phyloP scores from a whole-genome alignment of 2,329 filamentous ascomycete species.

The Phaeosphaeriaceae sp. region DNA sequence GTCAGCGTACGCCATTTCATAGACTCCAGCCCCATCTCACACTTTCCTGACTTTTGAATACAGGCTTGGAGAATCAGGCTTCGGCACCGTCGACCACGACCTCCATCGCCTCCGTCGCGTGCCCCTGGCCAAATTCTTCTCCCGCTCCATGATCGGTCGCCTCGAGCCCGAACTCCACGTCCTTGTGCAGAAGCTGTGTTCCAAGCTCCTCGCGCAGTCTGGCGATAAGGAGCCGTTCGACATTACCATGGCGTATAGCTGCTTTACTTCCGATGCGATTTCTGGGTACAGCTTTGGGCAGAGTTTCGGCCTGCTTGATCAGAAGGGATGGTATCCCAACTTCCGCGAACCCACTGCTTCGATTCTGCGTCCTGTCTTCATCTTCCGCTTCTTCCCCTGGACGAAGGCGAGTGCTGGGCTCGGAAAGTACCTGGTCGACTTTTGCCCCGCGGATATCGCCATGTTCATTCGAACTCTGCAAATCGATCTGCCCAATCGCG shows the following conservation, averaged over 20 bases:
- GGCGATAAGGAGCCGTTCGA: constrained; percentile 27
- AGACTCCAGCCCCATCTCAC: too few species aligned
- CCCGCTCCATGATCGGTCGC: constrained; percentile 31
- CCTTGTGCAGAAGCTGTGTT: constrained; percentile 31
- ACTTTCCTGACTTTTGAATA: neutral
- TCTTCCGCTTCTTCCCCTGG: constrained; percentile 36
- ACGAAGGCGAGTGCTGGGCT: constrained; percentile 26
- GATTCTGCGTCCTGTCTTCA: constrained; percentile 27
- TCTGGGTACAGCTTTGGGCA: constrained; percentile 33
- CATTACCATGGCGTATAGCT: constrained; percentile 35
- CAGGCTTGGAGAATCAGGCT: constrained; percentile 30
- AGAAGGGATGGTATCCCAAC: constrained; percentile 35
- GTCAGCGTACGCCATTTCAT: constrained; percentile 24
- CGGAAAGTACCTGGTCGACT: constrained; percentile 25
- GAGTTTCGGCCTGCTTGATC: constrained; percentile 32
- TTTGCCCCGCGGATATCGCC: constrained; percentile 27
- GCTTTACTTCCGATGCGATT: constrained; percentile 35
- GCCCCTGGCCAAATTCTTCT: constrained; percentile 48
- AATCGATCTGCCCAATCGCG: constrained; percentile 32
- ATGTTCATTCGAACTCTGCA: constrained; percentile 34
- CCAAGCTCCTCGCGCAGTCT: constrained; percentile 30
- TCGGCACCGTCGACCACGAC: constrained; percentile 35
- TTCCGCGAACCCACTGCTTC: constrained; percentile 30
- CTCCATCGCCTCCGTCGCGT: constrained; percentile 42
- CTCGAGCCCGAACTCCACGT: constrained; percentile 32